Percentiles rank a stretch among this genome's conserved stretches.
phyloP scores from a whole-genome alignment of 2,329 filamentous ascomycete species.

The Truncatella angustata region DNA sequence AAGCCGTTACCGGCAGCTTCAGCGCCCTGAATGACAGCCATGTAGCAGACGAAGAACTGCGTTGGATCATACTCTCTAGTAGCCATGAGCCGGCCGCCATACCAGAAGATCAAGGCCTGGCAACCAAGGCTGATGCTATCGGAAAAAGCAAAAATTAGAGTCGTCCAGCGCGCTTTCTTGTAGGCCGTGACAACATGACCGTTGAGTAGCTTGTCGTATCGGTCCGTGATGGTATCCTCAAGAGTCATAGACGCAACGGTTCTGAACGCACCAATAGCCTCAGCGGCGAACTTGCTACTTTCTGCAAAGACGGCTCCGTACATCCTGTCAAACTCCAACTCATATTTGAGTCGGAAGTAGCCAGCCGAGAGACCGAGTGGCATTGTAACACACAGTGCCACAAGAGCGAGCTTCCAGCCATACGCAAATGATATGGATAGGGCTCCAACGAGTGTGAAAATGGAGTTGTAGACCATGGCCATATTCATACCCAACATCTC shows the following conservation, averaged over 20 bases:
- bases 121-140: conserved; percentile 65
- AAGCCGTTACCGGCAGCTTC: conserved; percentile 67
- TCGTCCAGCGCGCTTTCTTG: conserved; percentile 59
- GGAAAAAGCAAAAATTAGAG: conserved; percentile 65
- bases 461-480: conserved; percentile 34
- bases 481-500: conserved; percentile 64
- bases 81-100: conserved; percentile 59
- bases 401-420: conserved; percentile 74
- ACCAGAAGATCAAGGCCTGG: conserved; percentile 66
- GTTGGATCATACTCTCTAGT: conserved; percentile 45
- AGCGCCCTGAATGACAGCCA: conserved; percentile 65
- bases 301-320: conserved; percentile 67
- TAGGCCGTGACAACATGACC: conserved; percentile 60
- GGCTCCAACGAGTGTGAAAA: conserved; percentile 65
- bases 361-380: conserved; percentile 47
- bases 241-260: conserved; percentile 71
- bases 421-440: conserved; percentile 68
- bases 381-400: conserved; percentile 60
- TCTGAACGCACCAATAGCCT: conserved; percentile 71
- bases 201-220: conserved; percentile 59
- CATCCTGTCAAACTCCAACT: conserved; percentile 67
- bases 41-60: conserved; percentile 58
- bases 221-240: conserved; percentile 61
- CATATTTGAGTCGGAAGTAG: conserved; percentile 54
- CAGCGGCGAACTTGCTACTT: conserved; percentile 72